phyloP scores from a whole-genome alignment of 768 basidiomycete species.

The Naematelia aurantialba region DNA sequence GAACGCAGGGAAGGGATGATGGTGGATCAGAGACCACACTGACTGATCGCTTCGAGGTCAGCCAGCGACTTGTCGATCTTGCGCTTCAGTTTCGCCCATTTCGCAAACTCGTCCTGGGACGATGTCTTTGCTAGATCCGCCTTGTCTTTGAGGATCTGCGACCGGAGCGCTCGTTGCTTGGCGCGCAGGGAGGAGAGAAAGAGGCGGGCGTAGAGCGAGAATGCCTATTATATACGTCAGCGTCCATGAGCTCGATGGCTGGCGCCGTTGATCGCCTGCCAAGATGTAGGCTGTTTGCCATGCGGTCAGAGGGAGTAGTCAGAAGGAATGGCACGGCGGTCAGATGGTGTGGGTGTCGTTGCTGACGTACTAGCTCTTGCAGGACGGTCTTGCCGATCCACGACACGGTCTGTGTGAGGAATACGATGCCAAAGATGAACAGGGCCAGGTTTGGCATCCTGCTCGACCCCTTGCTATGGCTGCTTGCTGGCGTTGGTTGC shows the following conservation, averaged over 20 bases:
- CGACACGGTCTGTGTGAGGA: slow-evolving; percentile 74
- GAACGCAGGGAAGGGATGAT: too few species aligned
- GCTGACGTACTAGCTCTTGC: slow-evolving; percentile 65
- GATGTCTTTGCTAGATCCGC: slow-evolving; percentile 82
- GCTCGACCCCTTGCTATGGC: too few species aligned
- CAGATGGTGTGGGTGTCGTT: neutral
- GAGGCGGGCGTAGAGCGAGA: slow-evolving; percentile 64
- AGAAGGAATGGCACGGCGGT: neutral
- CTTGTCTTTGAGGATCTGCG: slow-evolving; percentile 73
- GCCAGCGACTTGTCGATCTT: slow-evolving; percentile 86
- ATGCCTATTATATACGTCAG: slow-evolving; percentile 59
- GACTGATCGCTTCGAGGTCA: slow-evolving; percentile 89
- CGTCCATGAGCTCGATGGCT: neutral
- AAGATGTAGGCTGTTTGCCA: neutral
- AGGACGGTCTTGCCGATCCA: slow-evolving; percentile 87
- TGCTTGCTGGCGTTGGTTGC: too few species aligned
- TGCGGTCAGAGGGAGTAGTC: neutral
- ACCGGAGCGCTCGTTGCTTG: slow-evolving; percentile 69
- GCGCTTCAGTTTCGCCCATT: slow-evolving; percentile 90
- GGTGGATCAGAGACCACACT: slow-evolving; percentile 20
- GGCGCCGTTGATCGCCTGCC: too few species aligned
- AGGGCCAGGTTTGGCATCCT: slow-evolving; percentile 58
- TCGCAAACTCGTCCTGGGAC: slow-evolving; percentile 95
- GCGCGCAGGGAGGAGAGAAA: slow-evolving; percentile 60
- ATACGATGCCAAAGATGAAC: slow-evolving; percentile 74